A percentile compares a stretch with the other conserved stretches of the same genome.
These are phyloP conservation scores for Nissolia schottii DNA, from an alignment of 306 rosid species.

Conservation along the genomic window DNA sequence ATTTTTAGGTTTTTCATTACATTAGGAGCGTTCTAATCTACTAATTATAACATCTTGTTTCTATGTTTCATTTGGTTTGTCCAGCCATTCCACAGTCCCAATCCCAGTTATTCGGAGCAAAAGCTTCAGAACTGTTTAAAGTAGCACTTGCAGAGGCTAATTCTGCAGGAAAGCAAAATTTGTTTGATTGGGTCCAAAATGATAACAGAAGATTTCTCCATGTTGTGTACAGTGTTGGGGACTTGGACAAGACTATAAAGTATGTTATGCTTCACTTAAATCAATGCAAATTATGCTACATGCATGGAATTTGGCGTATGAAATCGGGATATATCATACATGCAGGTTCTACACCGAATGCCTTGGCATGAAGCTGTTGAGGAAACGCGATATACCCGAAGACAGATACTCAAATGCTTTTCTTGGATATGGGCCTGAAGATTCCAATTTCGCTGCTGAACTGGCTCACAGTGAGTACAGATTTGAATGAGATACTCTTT, in stretches of 20 bases:
- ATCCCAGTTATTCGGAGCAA: conserved; percentile 50
- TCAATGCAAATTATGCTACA: not conserved
- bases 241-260: conserved; percentile 85
- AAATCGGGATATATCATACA: too few relatives aligned
- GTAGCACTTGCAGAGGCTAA: conserved; percentile 29
- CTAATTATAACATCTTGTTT: conserved; percentile 10
- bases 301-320: not conserved
- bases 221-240: conserved; percentile 80
- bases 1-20: not conserved
- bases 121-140: conserved; percentile 44
- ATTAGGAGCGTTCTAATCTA: too few relatives aligned
- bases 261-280: conserved; percentile 18
- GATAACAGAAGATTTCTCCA: conserved; percentile 77
- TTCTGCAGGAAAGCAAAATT: conserved; percentile 52
- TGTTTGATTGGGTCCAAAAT: conserved; percentile 69
- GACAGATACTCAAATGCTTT: conserved; percentile 86
- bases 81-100: conserved; percentile 55
- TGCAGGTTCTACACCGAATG: conserved; percentile 90
- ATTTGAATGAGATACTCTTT: conserved; percentile 8
- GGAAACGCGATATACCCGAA: conserved; percentile 88
- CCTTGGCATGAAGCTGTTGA: conserved; percentile 85
- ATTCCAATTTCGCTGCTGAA: conserved; percentile 75
- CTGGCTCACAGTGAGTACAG: conserved; percentile 75
- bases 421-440: conserved; percentile 95
- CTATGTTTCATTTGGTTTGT: conserved; percentile 18